phyloP scores from a whole-genome alignment of 73 alveolate species.

The Stentor coeruleus region DNA sequence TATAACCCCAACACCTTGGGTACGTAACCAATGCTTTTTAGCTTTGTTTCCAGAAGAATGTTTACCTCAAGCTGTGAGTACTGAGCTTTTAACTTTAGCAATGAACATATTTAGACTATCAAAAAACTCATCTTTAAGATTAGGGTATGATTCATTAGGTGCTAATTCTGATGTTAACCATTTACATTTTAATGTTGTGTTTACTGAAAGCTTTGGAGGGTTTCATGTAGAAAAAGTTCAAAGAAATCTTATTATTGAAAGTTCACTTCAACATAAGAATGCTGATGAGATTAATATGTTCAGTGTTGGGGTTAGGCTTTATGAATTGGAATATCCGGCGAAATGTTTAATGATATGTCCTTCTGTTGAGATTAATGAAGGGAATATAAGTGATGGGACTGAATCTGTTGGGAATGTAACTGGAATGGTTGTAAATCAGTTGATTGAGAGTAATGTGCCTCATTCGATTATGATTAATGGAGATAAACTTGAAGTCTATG shows the following conservation, averaged over 20 bases:
- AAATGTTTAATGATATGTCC: constrained; percentile 44
- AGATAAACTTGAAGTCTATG: no score
- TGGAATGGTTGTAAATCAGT: constrained; percentile 50
- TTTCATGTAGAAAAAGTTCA: constrained; percentile 52
- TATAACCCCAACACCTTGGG: constrained; percentile 50
- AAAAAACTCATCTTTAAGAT: constrained; percentile 32
- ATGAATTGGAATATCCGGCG: constrained; percentile 50
- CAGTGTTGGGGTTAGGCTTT: constrained; percentile 43
- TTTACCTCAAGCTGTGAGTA: constrained; percentile 57
- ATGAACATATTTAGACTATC: constrained; percentile 46
- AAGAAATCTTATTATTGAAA: constrained; percentile 30
- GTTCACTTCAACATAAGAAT: constrained; percentile 38
- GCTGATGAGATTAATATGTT: constrained; percentile 66
- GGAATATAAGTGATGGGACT: constrained; percentile 26
- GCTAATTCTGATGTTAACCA: constrained; percentile 64
- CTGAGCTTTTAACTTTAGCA: constrained; percentile 47
- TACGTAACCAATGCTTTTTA: constrained; percentile 40
- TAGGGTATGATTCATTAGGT: constrained; percentile 70
- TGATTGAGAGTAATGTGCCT: constrained; percentile 60
- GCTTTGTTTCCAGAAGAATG: constrained; percentile 60
- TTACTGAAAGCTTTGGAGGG: constrained; percentile 31
- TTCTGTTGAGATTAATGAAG: constrained; percentile 29
- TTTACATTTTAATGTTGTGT: constrained; percentile 58
- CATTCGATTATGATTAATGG: constrained; percentile 45
- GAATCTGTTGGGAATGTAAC: constrained; percentile 38